These are phyloP conservation scores for Lumnitzera racemosa DNA, from an alignment of 345 rosid species.

Conservation along the genomic window DNA sequence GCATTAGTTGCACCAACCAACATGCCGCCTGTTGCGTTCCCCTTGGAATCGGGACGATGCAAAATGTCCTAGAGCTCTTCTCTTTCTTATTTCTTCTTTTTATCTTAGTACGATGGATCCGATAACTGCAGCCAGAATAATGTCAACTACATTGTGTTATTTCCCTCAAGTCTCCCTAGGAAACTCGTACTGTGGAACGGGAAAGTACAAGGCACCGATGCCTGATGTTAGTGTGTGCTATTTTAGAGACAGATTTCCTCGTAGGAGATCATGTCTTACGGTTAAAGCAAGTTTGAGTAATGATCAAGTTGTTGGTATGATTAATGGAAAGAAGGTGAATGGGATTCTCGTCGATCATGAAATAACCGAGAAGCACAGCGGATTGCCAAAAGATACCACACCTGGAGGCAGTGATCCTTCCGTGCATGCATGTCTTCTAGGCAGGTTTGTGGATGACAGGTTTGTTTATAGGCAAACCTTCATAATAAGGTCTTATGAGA, in stretches of 20 bases:
- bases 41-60: neutral
- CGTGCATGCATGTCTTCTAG: constrained; percentile 26
- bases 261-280: neutral
- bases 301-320: constrained; percentile 5
- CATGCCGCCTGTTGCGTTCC: neutral
- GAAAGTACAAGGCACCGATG: neutral
- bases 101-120: too few relatives aligned
- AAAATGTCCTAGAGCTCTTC: too few relatives aligned
- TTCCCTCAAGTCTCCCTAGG: too few relatives aligned
- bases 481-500: constrained; percentile 59
- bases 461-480: constrained; percentile 46
- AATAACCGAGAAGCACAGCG: constrained; percentile 7
- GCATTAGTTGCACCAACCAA: constrained; percentile 10
- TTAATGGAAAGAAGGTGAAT: constrained; percentile 13
- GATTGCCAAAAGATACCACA: neutral
- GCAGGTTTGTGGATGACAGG: constrained; percentile 50
- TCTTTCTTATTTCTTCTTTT: too few relatives aligned
- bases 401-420: constrained; percentile 4
- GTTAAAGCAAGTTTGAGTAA: neutral
- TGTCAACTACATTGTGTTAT: too few relatives aligned
- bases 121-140: too few relatives aligned
- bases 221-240: neutral
- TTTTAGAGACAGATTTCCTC: neutral
- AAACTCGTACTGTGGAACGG: too few relatives aligned
- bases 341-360: constrained; percentile 25